Conservation (phyloP, 352 stramenopile genomes). For the Pythium sp. region DNA sequence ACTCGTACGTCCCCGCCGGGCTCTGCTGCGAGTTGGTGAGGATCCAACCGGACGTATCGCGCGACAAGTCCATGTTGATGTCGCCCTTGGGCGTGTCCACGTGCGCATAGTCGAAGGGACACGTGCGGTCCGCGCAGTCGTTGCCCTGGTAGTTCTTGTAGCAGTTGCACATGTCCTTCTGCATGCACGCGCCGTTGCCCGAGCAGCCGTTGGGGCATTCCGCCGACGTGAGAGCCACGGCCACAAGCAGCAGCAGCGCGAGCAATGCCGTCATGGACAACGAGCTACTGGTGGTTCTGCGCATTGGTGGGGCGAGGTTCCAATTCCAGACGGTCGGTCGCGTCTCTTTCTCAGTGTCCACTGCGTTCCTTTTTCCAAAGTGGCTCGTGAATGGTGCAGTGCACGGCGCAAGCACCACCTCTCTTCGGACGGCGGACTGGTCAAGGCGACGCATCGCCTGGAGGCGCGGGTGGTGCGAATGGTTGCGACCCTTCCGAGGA, state of each 20-base stretch:
- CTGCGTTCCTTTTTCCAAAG: conserved; percentile 13
- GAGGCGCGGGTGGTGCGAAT: too few species aligned
- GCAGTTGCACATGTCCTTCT: conserved; percentile 83
- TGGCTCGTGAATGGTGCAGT: not conserved
- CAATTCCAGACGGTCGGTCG: too few species aligned
- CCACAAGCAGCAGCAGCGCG: conserved; percentile 21
- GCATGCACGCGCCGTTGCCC: conserved; percentile 72
- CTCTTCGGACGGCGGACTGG: too few species aligned
- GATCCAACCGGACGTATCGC: conserved; percentile 45
- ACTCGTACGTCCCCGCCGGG: conserved; percentile 69
- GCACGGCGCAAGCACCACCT: not conserved
- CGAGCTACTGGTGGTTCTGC: not conserved
- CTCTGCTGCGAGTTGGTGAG: conserved; percentile 71
- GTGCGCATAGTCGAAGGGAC: conserved; percentile 83
- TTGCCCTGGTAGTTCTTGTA: conserved; percentile 86
- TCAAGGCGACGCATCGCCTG: not conserved
- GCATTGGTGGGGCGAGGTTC: too few species aligned
- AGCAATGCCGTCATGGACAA: conserved; percentile 5
- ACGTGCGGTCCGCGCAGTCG: conserved; percentile 81
- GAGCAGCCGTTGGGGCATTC: conserved; percentile 85
- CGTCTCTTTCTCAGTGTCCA: not conserved
- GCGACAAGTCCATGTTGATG: conserved; percentile 83
- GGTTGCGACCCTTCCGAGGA: not conserved
- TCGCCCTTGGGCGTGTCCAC: conserved; percentile 93
- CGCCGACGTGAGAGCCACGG: conserved; percentile 23